phyloP scores from a whole-genome alignment of 164 flowering plant genomes.

The Macadamia integrifolia region DNA sequence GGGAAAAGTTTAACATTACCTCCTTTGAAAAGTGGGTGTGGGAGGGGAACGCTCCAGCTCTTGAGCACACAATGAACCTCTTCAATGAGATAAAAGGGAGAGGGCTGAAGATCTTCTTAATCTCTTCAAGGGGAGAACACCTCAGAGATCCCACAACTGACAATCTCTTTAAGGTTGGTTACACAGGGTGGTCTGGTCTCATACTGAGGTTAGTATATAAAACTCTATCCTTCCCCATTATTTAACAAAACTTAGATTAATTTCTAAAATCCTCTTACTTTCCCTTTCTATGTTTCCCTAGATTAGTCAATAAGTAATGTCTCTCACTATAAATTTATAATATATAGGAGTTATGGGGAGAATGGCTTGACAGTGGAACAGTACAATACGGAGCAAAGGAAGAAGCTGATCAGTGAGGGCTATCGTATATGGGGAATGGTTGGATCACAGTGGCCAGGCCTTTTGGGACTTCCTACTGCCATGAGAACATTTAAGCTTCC shows the following conservation, averaged over 20 bases:
- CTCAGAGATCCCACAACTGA: conserved; percentile 60
- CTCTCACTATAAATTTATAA: not conserved
- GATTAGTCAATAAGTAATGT: no score
- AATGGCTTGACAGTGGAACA: conserved; percentile 28
- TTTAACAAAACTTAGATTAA: no score
- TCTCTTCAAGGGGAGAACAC: conserved; percentile 55
- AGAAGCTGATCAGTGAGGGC: conserved; percentile 35
- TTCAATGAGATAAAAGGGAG: conserved; percentile 50
- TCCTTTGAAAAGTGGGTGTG: conserved; percentile 57
- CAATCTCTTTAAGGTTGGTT: conserved; percentile 60
- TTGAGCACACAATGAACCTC: conserved; percentile 37
- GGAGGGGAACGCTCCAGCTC: conserved; percentile 51
- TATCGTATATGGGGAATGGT: conserved; percentile 65
- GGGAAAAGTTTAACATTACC: conserved; percentile 48
- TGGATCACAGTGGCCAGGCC: conserved; percentile 78
- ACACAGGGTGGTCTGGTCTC: conserved; percentile 59
- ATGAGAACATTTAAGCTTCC: conserved; percentile 74
- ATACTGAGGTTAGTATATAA: conserved; percentile 37
- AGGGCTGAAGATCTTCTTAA: conserved; percentile 51
- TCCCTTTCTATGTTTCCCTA: not conserved
- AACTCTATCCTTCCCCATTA: no score
- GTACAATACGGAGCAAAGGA: conserved; percentile 55
- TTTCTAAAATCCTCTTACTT: not conserved
- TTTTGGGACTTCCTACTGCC: conserved; percentile 43
- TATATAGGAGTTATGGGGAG: conserved; percentile 45